Evolutionary conservation across 225 moss, liverwort and hornwort species (phyloP).

Genomic region (Bryoerythrophyllum caledonicum): DNA sequence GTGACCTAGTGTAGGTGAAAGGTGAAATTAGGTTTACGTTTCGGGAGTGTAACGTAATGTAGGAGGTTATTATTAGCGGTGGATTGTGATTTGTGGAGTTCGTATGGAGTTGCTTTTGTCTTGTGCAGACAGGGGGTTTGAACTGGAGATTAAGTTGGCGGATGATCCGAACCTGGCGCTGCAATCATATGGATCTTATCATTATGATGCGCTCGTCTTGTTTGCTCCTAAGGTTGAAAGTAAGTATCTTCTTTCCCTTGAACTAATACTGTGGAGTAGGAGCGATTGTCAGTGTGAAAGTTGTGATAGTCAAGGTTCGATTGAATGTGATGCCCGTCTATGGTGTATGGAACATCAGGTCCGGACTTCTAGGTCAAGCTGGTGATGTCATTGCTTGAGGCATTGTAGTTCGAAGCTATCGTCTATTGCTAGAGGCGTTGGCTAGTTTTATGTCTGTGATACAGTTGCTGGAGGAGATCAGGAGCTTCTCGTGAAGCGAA

Average conservation of each 20-base stretch:
- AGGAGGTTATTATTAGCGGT: too few species aligned
- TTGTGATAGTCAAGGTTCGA: background rate
- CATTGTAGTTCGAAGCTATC: conserved; percentile 13
- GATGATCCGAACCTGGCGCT: conserved; percentile 75
- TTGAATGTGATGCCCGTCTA: background rate
- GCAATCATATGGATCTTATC: conserved; percentile 79
- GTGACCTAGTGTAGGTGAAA: background rate
- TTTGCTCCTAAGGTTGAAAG: conserved; percentile 91
- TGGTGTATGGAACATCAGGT: background rate
- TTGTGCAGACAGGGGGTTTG: conserved; percentile 70
- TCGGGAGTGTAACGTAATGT: background rate
- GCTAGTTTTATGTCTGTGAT: background rate
- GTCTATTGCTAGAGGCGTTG: conserved; percentile 16
- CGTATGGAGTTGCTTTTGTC: conserved; percentile 2
- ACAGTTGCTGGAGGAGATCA: background rate
- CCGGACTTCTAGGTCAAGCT: background rate
- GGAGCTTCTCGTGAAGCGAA: conserved; percentile 11
- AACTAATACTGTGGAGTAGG: background rate
- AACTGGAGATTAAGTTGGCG: conserved; percentile 83
- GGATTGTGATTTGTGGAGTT: background rate
- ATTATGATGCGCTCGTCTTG: conserved; percentile 89
- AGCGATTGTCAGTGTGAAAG: background rate
- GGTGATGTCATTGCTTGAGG: conserved; percentile 10
- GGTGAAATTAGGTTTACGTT: background rate
- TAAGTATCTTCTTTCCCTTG: conserved; percentile 22